These are phyloP conservation scores for Blastobotrys muscicola DNA, from an alignment of 805 yeast species.

Conservation along the genomic window DNA sequence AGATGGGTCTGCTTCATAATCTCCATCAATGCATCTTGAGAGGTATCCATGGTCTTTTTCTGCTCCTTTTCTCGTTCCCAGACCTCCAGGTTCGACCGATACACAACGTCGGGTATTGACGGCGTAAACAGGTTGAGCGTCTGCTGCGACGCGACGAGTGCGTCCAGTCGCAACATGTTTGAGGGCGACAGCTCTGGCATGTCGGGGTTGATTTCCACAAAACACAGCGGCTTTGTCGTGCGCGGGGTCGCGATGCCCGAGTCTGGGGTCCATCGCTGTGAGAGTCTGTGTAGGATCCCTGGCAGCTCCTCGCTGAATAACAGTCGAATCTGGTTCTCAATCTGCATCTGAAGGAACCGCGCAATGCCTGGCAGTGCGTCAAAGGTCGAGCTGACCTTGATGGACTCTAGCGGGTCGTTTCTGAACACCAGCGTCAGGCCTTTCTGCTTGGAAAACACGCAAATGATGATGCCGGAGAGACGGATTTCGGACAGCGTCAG, in stretches of 20 bases:
- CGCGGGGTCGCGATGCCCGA: conserved; percentile 18
- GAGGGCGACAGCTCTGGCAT: conserved; percentile 56
- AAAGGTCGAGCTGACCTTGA: conserved; percentile 77
- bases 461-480: conserved; percentile 71
- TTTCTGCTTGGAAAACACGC: conserved; percentile 71
- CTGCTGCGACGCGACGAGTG: conserved; percentile 65
- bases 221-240: conserved; percentile 31
- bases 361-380: conserved; percentile 79
- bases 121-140: conserved; percentile 67
- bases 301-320: conserved; percentile 80
- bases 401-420: conserved; percentile 79
- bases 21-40: conserved; percentile 11
- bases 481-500: conserved; percentile 62
- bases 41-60: conserved; percentile 19
- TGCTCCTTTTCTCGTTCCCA: conserved; percentile 16
- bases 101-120: conserved; percentile 46
- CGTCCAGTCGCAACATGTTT: conserved; percentile 55
- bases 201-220: conserved; percentile 47
- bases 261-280: conserved; percentile 51
- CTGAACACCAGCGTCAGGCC: conserved; percentile 82
- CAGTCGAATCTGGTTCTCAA: conserved; percentile 70
- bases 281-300: conserved; percentile 63
- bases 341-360: conserved; percentile 70
- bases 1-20: conserved; percentile 11
- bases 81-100: conserved; percentile 41